Percentiles rank a stretch among this genome's conserved stretches.
Evolutionary conservation across 176 grass and related monocot genomes (phyloP).

Genomic region (Avena insularis): DNA sequence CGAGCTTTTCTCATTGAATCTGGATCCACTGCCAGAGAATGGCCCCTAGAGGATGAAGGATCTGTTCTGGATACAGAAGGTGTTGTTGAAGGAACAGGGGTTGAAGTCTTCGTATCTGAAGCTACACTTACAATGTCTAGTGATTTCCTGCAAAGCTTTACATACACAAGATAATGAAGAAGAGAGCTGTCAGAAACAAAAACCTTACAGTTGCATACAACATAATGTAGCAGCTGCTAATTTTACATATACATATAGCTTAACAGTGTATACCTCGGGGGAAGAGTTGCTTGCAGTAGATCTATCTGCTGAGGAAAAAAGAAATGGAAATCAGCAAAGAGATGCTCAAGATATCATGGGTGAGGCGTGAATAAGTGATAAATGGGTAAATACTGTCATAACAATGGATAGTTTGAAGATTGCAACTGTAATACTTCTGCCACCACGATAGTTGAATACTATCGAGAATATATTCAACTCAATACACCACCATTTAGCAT

Average conservation of each 20-base stretch:
- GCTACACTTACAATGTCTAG: conserved; percentile 51
- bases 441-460: not conserved
- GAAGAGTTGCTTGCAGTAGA: conserved; percentile 63
- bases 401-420: not conserved
- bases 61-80: conserved; percentile 48
- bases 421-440: not conserved
- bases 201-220: not conserved
- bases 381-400: not conserved
- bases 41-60: conserved; percentile 56
- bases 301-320: conserved; percentile 59
- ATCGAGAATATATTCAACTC: not conserved
- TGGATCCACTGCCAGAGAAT: conserved; percentile 46
- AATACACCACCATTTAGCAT: not conserved
- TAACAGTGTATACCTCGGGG: conserved; percentile 56
- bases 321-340: conserved; percentile 42
- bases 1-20: conserved; percentile 71
- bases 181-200: conserved; percentile 22
- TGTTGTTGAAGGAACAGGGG: conserved; percentile 63
- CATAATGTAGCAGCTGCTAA: not conserved
- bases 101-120: conserved; percentile 64
- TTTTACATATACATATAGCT: not conserved
- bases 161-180: conserved; percentile 43
- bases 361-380: conserved; percentile 12
- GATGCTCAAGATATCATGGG: not conserved
- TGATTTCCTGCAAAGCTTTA: conserved; percentile 54